Percentiles rank a stretch among this genome's conserved stretches.
These are phyloP conservation scores for Sicyos baderoa DNA, from an alignment of 306 rosid species.

Conservation along the genomic window DNA sequence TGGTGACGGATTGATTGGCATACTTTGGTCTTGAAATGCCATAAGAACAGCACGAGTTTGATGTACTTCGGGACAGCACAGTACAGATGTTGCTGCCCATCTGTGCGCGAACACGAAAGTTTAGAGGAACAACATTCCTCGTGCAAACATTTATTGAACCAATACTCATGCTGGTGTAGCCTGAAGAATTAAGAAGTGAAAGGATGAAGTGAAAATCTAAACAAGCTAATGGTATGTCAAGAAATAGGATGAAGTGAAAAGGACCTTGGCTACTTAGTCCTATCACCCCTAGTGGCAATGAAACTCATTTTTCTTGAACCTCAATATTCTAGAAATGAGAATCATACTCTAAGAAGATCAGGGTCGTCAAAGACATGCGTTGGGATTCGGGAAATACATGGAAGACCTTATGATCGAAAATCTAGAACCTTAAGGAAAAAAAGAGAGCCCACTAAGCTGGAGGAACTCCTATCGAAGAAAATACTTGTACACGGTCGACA, in stretches of 20 bases:
- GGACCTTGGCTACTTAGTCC: not conserved
- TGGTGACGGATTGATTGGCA: slow-evolving; percentile 33
- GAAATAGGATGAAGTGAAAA: not conserved
- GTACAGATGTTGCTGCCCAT: slow-evolving; percentile 53
- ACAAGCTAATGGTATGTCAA: not conserved
- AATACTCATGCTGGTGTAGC: slow-evolving; percentile 46
- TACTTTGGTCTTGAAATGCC: slow-evolving; percentile 33
- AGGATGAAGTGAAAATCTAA: too few relatives aligned
- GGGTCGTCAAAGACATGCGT: not conserved
- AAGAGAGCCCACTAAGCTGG: not conserved
- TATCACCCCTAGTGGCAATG: too few relatives aligned
- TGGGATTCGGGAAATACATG: not conserved
- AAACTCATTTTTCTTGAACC: not conserved
- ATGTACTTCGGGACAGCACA: slow-evolving; percentile 40
- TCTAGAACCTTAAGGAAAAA: not conserved
- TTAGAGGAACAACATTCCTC: slow-evolving; percentile 39
- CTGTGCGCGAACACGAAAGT: slow-evolving; percentile 35
- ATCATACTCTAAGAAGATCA: not conserved
- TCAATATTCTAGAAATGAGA: not conserved
- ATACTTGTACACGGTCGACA: not conserved
- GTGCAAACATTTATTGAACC: slow-evolving; percentile 35
- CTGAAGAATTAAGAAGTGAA: too few relatives aligned
- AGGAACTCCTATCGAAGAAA: not conserved
- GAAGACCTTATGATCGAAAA: not conserved
- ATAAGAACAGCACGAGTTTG: slow-evolving; percentile 35